phyloP scores from a whole-genome alignment of 108 stramenopile genomes.

The Cyclotella cryptica region DNA sequence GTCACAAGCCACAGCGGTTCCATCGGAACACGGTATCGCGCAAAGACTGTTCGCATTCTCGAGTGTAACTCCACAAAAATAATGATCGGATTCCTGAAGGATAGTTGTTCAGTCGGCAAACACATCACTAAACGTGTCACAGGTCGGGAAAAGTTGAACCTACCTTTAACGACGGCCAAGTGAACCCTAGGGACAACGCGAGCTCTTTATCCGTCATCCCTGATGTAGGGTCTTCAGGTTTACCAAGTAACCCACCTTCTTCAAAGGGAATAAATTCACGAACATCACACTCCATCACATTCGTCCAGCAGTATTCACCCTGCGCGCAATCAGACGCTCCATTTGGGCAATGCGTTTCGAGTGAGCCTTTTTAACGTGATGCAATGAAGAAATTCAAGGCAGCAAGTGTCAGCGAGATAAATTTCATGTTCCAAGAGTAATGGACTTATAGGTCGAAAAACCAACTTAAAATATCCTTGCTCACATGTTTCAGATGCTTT shows the following conservation, averaged over 20 bases:
- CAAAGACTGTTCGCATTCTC: constrained; percentile 9
- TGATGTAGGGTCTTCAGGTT: constrained; percentile 3
- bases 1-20: constrained; percentile 16
- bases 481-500: constrained; percentile 2
- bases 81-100: constrained; percentile 27
- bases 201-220: constrained; percentile 32
- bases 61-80: constrained; percentile 25
- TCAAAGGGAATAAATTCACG: constrained; percentile 22
- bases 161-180: constrained; percentile 25
- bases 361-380: constrained; percentile 5
- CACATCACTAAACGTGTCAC: background rate
- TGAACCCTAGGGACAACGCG: constrained; percentile 21
- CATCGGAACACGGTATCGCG: constrained; percentile 23
- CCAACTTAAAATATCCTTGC: background rate
- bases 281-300: constrained; percentile 27
- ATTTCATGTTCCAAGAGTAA: background rate
- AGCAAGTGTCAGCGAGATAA: too few species aligned
- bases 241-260: constrained; percentile 25
- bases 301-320: constrained; percentile 23
- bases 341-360: constrained; percentile 38
- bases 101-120: background rate
- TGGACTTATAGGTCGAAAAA: too few species aligned
- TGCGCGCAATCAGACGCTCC: constrained; percentile 13
- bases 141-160: background rate
- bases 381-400: background rate